phyloP scores from a whole-genome alignment of 2,329 filamentous ascomycete genomes.

The Pestalotiopsis sp. region DNA sequence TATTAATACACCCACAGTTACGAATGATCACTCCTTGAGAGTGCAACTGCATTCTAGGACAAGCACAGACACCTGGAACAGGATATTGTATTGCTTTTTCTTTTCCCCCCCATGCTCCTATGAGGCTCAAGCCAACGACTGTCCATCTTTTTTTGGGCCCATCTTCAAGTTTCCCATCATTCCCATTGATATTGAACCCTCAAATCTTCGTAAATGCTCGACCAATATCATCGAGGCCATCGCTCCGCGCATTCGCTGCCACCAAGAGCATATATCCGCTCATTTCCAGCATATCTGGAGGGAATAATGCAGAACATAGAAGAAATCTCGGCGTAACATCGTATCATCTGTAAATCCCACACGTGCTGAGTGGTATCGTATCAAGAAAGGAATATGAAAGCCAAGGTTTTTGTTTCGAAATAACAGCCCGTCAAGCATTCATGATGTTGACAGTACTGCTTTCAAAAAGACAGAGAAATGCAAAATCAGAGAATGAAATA shows the following conservation, averaged over 20 bases:
- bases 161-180: neutral
- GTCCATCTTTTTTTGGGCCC: neutral
- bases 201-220: neutral
- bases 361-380: constrained; percentile 37
- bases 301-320: constrained; percentile 5
- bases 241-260: neutral
- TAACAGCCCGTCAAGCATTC: neutral
- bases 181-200: neutral
- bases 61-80: too few species aligned
- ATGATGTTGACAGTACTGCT: constrained; percentile 18
- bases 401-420: constrained; percentile 13
- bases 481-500: constrained; percentile 28
- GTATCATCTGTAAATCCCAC: constrained; percentile 28
- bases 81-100: too few species aligned
- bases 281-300: neutral
- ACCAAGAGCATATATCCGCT: neutral
- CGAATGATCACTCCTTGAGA: too few species aligned
- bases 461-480: constrained; percentile 27
- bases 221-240: neutral
- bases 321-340: constrained; percentile 23
- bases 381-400: constrained; percentile 29
- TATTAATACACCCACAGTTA: too few species aligned
- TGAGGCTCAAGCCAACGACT: neutral
- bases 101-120: neutral
- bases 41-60: too few species aligned